phyloP scores from a whole-genome alignment of 148 eudicot species.

The Rhododendron griersonianum region DNA sequence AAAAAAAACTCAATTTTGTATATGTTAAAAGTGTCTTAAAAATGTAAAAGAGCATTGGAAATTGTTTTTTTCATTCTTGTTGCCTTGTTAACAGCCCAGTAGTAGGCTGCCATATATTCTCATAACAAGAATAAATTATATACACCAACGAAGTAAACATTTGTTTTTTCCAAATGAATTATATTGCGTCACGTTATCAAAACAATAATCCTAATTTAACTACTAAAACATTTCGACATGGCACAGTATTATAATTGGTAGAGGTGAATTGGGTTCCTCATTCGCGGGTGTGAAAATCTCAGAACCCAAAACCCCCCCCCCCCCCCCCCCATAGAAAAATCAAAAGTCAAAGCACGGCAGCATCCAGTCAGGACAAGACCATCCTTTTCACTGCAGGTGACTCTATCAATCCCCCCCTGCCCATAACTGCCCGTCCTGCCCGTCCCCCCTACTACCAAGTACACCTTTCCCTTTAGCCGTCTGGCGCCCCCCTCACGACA shows the following conservation, averaged over 20 bases:
- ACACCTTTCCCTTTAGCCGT: slow-evolving; percentile 34
- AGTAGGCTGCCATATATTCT: no score
- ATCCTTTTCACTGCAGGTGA: slow-evolving; percentile 11
- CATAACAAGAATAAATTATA: no score
- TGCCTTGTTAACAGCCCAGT: no score
- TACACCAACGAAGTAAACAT: no score
- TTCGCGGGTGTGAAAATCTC: neutral
- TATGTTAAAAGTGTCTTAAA: no score
- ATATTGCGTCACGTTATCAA: fast-evolving
- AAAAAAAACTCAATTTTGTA: no score
- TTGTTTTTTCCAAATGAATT: no score
- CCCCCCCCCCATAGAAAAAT: no score
- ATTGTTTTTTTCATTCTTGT: neutral
- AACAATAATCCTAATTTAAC: no score
- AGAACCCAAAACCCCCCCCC: no score
- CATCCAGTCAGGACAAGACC: neutral
- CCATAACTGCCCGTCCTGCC: slow-evolving; percentile 13
- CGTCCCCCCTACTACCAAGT: slow-evolving; percentile 9
- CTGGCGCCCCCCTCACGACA: slow-evolving; percentile 20
- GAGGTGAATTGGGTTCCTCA: neutral
- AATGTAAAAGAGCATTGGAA: no score
- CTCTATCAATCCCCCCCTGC: slow-evolving; percentile 8
- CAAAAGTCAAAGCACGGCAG: neutral
- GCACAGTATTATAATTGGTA: neutral
- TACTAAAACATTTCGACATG: no score